Base-by-base conservation (phyloP, 2,329 filamentous ascomycete genomes). In the Chalaropsis ovoidea region DNA sequence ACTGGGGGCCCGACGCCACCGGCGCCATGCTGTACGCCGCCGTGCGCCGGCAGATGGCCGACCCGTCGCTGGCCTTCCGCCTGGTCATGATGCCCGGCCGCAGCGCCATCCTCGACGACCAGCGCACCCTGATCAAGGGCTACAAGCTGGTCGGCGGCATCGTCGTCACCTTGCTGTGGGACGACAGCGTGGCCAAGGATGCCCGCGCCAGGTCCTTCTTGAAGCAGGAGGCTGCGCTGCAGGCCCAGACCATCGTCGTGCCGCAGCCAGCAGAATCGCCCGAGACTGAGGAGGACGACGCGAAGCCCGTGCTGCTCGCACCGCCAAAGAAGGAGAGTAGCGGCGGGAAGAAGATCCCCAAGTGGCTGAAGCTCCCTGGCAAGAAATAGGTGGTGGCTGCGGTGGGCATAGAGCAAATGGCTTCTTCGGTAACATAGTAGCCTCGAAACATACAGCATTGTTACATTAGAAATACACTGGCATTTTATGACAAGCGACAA, bases 81-180 rank as follows among this genome's bases (percentile, higher is more conserved):
- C 80, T 99, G 35, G 82, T 86, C 39, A 82, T 86, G 61, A 80
- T 85, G 0, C 82, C 82, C 15, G 75, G 77, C 35, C 83, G 80
- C 67, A 78, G 77, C 5, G 71, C 76, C 24, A 78, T 83, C 68
- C 74, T 74, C 35, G 79, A 84, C 66, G 75, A 78, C 17, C 75
- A 75, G 13, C 77, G 77, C 58, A 74, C 75, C 7, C 77, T 96
- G n/a, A 88, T 96, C 66, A 79, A 81, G 63, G 84, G 86, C 66
- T 81, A 95, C 70, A 84, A 86, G 15, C 82, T 96, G 68, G 81
- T 80, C 2, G 85, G 42, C 22, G 66, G 65, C 42, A 86, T 92
- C 41, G 77, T 95, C 8, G 77, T 96, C 54, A 93, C 87, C 67
- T 82, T 95, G 68, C 76, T 85, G 0, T 95, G 90, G 89, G 83